These are phyloP conservation scores for Strigomonas culicis DNA, from an alignment of 208 protist species.

Conservation along the genomic window DNA sequence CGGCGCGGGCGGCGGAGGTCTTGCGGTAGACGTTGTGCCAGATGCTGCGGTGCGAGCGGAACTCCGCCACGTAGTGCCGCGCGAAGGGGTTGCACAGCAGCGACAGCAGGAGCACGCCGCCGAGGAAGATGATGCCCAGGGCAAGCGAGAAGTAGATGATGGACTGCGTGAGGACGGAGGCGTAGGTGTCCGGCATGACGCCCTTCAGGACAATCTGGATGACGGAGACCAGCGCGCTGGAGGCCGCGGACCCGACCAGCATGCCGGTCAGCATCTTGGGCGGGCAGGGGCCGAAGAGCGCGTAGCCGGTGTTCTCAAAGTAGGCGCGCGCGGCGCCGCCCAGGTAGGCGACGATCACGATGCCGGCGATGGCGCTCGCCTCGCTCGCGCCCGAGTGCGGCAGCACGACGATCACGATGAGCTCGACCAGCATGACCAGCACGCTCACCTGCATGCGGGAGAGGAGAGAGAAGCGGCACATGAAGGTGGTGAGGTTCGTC, in stretches of 20 bases:
- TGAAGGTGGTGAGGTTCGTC: slow-evolving; percentile 66
- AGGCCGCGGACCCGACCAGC: slow-evolving; percentile 63
- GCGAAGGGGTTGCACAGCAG: slow-evolving; percentile 66
- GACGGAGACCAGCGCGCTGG: slow-evolving; percentile 55
- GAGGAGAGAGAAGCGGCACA: slow-evolving; percentile 67
- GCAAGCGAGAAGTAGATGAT: slow-evolving; percentile 76
- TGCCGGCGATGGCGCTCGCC: slow-evolving; percentile 48
- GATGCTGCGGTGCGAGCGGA: slow-evolving; percentile 40
- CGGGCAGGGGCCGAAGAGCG: slow-evolving; percentile 75
- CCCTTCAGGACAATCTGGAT: slow-evolving; percentile 76
- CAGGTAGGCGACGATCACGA: slow-evolving; percentile 68
- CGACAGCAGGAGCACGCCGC: slow-evolving; percentile 30
- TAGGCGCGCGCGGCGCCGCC: slow-evolving; percentile 63
- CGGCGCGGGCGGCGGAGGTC: not conserved
- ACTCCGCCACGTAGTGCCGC: slow-evolving; percentile 65
- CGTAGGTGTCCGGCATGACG: slow-evolving; percentile 50
- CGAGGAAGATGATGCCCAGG: slow-evolving; percentile 55
- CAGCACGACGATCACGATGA: slow-evolving; percentile 61
- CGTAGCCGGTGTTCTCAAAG: slow-evolving; percentile 90
- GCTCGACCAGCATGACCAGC: slow-evolving; percentile 53
- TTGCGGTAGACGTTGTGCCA: slow-evolving; percentile 54
- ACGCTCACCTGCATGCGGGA: slow-evolving; percentile 46
- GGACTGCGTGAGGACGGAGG: slow-evolving; percentile 41
- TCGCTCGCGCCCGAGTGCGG: slow-evolving; percentile 33
- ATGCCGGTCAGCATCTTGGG: slow-evolving; percentile 60